phyloP scores from a whole-genome alignment of 108 stramenopile genomes.

The Stephanodiscus triporus region DNA sequence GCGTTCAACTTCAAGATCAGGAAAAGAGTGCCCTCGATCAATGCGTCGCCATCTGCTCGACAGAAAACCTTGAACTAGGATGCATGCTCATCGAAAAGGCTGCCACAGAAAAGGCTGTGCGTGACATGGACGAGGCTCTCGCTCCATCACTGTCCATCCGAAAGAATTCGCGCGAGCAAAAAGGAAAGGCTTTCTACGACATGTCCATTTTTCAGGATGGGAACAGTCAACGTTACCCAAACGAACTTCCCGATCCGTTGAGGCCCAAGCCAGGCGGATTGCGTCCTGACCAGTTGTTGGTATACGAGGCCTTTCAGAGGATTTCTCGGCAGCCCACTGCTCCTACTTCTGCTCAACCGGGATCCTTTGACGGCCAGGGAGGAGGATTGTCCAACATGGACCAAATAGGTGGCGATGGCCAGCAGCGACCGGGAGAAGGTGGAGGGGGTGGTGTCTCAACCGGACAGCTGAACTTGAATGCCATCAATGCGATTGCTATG shows the following conservation, averaged over 20 bases:
- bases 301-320: constrained; percentile 97
- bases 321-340: constrained; percentile 79
- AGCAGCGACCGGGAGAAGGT: constrained; percentile 11
- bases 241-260: constrained; percentile 90
- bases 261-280: constrained; percentile 95
- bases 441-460: constrained; percentile 32
- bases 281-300: constrained; percentile 85
- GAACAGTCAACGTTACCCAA: constrained; percentile 83
- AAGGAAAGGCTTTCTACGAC: constrained; percentile 92
- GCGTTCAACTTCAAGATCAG: constrained; percentile 66
- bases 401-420: constrained; percentile 19
- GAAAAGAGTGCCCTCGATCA: constrained; percentile 88
- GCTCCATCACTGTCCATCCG: constrained; percentile 68
- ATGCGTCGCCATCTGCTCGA: constrained; percentile 91
- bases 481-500: constrained; percentile 67
- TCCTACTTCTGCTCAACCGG: constrained; percentile 32
- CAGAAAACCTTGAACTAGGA: constrained; percentile 97
- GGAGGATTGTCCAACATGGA: constrained; percentile 6
- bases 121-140: constrained; percentile 94
- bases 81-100: constrained; percentile 99
- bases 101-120: constrained; percentile 96
- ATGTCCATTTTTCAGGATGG: constrained; percentile 90
- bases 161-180: constrained; percentile 85
- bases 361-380: constrained; percentile 10
- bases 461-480: constrained; percentile 64